Evolutionary conservation across 768 basidiomycete species (phyloP).

Genomic region (Rhodotorula sphaerocarpa): DNA sequence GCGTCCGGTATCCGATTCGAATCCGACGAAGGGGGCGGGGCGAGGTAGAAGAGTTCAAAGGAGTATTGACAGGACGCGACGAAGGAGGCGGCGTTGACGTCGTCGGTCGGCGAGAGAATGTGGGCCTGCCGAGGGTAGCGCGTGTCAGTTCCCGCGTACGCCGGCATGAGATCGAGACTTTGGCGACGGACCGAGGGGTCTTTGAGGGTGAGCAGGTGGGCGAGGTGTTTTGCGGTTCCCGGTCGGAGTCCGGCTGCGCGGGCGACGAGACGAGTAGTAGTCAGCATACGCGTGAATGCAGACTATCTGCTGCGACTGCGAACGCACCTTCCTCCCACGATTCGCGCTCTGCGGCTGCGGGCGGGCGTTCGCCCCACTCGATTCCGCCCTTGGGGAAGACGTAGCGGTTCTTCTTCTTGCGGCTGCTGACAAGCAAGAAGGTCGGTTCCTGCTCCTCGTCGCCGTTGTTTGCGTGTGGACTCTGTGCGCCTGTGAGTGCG

Average conservation of each 20-base stretch:
- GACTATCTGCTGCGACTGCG: no score
- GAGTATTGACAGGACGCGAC: conserved; percentile 20
- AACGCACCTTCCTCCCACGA: conserved; percentile 32
- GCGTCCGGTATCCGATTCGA: not conserved
- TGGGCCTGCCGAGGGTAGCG: no score
- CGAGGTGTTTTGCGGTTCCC: conserved; percentile 3
- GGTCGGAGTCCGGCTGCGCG: conserved; percentile 1
- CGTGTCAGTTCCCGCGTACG: no score
- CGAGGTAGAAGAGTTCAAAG: conserved; percentile 31
- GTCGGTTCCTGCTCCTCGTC: not conserved
- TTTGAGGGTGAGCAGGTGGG: conserved; percentile 19
- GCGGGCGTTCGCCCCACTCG: conserved; percentile 15
- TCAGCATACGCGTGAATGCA: no score
- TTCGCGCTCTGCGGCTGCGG: conserved; percentile 14
- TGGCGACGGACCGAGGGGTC: conserved; percentile 13
- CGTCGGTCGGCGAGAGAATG: conserved; percentile 18
- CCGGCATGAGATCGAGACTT: no score
- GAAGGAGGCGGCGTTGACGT: conserved; percentile 12
- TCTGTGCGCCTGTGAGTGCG: no score
- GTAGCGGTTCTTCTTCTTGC: conserved; percentile 21
- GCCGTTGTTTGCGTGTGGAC: no score
- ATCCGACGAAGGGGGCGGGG: not conserved
- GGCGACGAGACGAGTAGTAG: no score
- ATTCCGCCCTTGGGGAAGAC: conserved; percentile 34
- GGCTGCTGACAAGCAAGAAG: conserved; percentile 11